Base-by-base conservation (phyloP, 805 yeast genomes). In the Candida tammaniensis region DNA sequence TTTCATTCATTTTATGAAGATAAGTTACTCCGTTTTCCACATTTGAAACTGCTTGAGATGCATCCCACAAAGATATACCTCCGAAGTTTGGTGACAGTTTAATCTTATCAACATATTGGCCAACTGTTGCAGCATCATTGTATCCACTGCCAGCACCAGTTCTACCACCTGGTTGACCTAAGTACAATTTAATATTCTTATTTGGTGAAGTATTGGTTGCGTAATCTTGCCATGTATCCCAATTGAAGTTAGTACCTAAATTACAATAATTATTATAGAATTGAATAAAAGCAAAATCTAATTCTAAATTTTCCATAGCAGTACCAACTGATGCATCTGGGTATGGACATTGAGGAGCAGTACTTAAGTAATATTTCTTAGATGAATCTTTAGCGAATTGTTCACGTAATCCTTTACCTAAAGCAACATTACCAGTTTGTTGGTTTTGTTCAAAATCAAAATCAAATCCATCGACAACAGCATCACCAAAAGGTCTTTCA, bases 41-140 rank as follows among this genome's bases (percentile, higher is more conserved):
- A 36, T 57, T 57, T 10, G 44, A 39, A 46, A 47, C 51, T 13
- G 75, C 75, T 44, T 76, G 77, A 7, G 82, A 68, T 11, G 87
- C 85, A 47, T 87, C 95, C 97, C 98, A 89, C 41, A 88, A 63
- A 72, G 82, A 77, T 51, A 89, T 75, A 21, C 88, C 84, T 15
- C 82, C 82, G 46, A 88, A 74, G 40, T 50, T 45, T 8, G 51
- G 35, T 26, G 45, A 44, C 16, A 42, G 33, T 33, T 39, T 42
- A 17, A 56, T 49, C 13, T 42, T 28, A 15, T 47, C 33, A 24
- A 51, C 32, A 26, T 46, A 43, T 12, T 39, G n/a, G 31, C 43
- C 30, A 20, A 61, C 53, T n/a, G 43, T 42, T 14, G 36, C 35
- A 12, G 52, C 40, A 14, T 40, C 43, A 20, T 33, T 51, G 36